Evolutionary conservation across 805 yeast genomes (phyloP).

Genomic region (Yamadazyma scolyti): DNA sequence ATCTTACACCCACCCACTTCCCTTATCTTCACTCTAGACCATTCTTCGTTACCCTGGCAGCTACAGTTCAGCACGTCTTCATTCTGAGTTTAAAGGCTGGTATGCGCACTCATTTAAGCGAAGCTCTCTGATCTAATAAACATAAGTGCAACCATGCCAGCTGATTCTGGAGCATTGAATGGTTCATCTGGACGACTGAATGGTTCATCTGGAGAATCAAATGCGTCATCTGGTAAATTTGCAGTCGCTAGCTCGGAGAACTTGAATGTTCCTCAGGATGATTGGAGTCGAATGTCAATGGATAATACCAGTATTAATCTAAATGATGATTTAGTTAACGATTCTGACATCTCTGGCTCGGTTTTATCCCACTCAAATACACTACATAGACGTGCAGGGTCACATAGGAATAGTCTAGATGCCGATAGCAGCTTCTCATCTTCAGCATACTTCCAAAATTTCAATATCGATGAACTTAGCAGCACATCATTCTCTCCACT

Average conservation of each 20-base stretch:
- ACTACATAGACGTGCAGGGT: slow-evolving; percentile 6
- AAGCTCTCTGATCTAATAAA: too few relatives aligned
- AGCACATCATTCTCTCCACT: slow-evolving; percentile 45
- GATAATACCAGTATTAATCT: slow-evolving; percentile 15
- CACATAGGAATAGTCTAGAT: slow-evolving; percentile 28
- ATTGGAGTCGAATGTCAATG: slow-evolving; percentile 9
- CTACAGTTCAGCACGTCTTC: too few relatives aligned
- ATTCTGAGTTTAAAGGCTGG: too few relatives aligned
- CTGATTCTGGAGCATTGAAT: neutral
- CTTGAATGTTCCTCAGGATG: slow-evolving; percentile 1
- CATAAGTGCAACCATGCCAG: too few relatives aligned
- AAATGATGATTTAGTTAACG: slow-evolving; percentile 29
- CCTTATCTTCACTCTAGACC: too few relatives aligned
- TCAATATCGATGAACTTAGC: slow-evolving; percentile 14
- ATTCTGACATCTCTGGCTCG: slow-evolving; percentile 11
- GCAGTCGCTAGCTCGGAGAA: too few relatives aligned
- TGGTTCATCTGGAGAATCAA: too few relatives aligned
- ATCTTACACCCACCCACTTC: too few relatives aligned
- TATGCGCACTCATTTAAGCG: too few relatives aligned
- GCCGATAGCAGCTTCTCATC: slow-evolving; percentile 28
- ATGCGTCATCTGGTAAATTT: too few relatives aligned
- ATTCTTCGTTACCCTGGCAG: too few relatives aligned
- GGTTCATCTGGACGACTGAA: too few relatives aligned
- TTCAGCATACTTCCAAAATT: slow-evolving; percentile 19
- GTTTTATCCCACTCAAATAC: slow-evolving; percentile 7